Evolutionary conservation across 2,329 filamentous ascomycete species (phyloP).

Genomic region (Neonectria neomacrospora): DNA sequence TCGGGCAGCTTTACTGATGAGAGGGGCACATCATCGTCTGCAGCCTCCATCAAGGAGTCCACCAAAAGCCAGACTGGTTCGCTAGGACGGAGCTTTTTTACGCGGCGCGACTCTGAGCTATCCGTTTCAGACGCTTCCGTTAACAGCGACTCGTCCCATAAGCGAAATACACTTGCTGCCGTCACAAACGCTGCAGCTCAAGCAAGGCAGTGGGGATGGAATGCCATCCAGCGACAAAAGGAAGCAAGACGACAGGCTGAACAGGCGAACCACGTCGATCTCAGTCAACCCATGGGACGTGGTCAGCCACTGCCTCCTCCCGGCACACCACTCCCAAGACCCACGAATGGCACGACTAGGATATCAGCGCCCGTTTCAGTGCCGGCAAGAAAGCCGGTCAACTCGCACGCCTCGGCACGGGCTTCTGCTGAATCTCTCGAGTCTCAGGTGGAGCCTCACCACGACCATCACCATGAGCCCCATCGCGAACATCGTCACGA

Average conservation of each 20-base stretch:
- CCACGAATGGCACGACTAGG: slow-evolving; percentile 69
- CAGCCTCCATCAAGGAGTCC: slow-evolving; percentile 50
- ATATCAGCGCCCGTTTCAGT: slow-evolving; percentile 64
- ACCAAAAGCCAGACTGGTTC: slow-evolving; percentile 55
- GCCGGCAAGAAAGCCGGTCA: slow-evolving; percentile 73
- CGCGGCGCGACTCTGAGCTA: slow-evolving; percentile 51
- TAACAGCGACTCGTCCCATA: slow-evolving; percentile 49
- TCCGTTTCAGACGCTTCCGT: slow-evolving; percentile 51
- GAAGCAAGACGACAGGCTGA: slow-evolving; percentile 53
- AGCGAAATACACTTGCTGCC: slow-evolving; percentile 64
- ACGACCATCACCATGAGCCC: slow-evolving; percentile 41
- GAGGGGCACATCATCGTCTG: slow-evolving; percentile 46
- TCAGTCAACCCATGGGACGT: slow-evolving; percentile 79
- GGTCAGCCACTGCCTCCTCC: slow-evolving; percentile 85
- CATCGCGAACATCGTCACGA: not conserved
- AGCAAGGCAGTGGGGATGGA: slow-evolving; percentile 69
- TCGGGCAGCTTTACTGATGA: slow-evolving; percentile 43
- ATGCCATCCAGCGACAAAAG: slow-evolving; percentile 63
- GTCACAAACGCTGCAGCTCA: slow-evolving; percentile 66
- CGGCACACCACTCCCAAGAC: slow-evolving; percentile 77
- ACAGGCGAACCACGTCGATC: slow-evolving; percentile 53
- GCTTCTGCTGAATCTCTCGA: slow-evolving; percentile 36
- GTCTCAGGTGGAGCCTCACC: slow-evolving; percentile 34
- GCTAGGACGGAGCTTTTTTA: slow-evolving; percentile 54
- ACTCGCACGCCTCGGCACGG: slow-evolving; percentile 50